Base-by-base conservation (phyloP, 495 filamentous ascomycete species). In the Astrocystis sublimbata region DNA sequence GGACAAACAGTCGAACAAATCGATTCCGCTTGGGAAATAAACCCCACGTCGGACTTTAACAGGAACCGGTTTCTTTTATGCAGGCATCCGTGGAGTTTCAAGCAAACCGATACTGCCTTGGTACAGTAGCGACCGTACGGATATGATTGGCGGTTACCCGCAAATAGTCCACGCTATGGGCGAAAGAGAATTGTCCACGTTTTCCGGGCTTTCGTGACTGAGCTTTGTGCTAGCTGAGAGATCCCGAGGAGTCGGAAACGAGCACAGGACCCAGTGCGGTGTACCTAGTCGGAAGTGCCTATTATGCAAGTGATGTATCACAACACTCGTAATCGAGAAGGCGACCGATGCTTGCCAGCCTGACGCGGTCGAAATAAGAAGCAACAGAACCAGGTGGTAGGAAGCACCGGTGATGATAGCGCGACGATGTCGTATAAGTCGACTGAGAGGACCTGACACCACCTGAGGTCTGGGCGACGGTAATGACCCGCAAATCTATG, bases 321-420 rank as follows among this genome's bases (percentile, higher is more conserved):
- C 60, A 62, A 56, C 12, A 6, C 60, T 62, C 60, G 60, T 62
- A 62, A 62, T 46, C 47, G 51, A 62, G 41, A 62, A 62, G 21
- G 8, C 33, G 21, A n/a, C n/a, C n/a, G 40, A 40, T 30, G 31
- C 31, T 49, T 21, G 19, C 47, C 21, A 55, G 35, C 36, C 30
- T 15, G 41, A n/a, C 4, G 26, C 5, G 17, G 36, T 17, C 2
- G 4, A 36, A 30, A n/a, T 49, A n/a, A 56, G 41, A 23, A 33
- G 23, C 31, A 41, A 35, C n/a, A 31, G 38, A 33, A 10, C 30
- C 30, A 46, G 12, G n/a, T 19, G 2, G 55, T 26, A 23, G 30
- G 36, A 47, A 35, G 23, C 19, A 47, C 42, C 12, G 35, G 24
- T 53, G 3, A 28, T 21, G 46, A 23, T 28, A 43, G 17, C 9